Evolutionary conservation across 441 rosid species (phyloP), one percentile per base, ranked within the genome.

Genomic region (Pelargonium cotyledonis): DNA sequence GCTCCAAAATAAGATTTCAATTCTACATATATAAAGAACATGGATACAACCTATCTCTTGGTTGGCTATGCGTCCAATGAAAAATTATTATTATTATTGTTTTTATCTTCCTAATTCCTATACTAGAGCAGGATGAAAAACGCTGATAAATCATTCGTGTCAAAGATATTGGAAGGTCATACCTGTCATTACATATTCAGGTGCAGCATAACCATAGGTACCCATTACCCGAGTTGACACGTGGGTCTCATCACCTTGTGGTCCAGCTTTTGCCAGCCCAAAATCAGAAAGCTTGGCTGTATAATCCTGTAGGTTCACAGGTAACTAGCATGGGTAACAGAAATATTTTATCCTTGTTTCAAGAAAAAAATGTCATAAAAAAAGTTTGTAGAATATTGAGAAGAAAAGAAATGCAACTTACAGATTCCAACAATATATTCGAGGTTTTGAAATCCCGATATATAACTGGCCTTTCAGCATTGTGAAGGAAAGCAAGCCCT

Each of bases 171-270:
- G 38, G 68, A 9, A 69, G 53, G 67, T 38, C 85, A 72, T 85
- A 92, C 99, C 97, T 29, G 99, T 95, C 98, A 92, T 95, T 40
- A 92, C 96, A 70, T 95, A 95, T 78, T 92, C 99, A 8, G 97
- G 97, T 49, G 99, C 99, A 76, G 97, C 98, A 86, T 95, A 92
- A 70, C 99, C 99, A 80, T 92, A 90, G 44, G 98, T 92, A 44
- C 99, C 99, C 98, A 95, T 95, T 21, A 92, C 97, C 71, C 97
- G 85, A 80, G 98, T 95, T 63, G 97, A 95, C 55, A 92, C 97
- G 67, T 95, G 98, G 64, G 96, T 90, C 84, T 92, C 94, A 65
- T 95, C 99, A 38, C 98, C 99, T 71, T 86, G 97, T 40, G 98
- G 98, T 9, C 99, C 98, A 81, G 95, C 97, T 85, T 92, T 95